These are phyloP conservation scores for Pleurotus eryngii DNA, from an alignment of 768 basidiomycete genomes.

Conservation along the genomic window DNA sequence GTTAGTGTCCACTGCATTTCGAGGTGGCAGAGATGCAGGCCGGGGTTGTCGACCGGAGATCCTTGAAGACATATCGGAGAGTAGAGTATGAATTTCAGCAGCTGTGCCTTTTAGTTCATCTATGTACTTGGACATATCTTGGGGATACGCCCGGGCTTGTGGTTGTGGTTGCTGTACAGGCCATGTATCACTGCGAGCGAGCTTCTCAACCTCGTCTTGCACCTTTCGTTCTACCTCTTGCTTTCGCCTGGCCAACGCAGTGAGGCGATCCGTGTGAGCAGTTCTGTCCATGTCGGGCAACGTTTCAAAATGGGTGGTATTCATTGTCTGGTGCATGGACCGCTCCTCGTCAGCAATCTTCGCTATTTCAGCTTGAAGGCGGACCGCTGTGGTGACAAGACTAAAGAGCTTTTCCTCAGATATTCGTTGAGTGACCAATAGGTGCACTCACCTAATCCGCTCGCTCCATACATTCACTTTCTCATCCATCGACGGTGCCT, in stretches of 20 bases:
- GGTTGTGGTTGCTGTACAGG: neutral
- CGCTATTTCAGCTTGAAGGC: slow-evolving; percentile 1
- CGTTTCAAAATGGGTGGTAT: neutral
- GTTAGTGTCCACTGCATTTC: neutral
- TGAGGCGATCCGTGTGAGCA: neutral
- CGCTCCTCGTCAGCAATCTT: neutral
- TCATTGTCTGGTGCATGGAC: neutral
- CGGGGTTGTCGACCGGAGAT: neutral
- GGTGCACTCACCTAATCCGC: neutral
- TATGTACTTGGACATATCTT: neutral
- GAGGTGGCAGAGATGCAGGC: neutral
- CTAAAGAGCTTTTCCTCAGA: neutral
- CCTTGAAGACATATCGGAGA: neutral
- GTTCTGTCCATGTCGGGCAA: neutral
- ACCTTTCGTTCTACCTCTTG: neutral
- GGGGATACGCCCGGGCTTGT: neutral
- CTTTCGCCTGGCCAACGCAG: neutral
- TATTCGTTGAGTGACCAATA: too few species aligned
- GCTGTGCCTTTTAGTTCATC: slow-evolving; percentile 3
- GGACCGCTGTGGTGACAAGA: neutral
- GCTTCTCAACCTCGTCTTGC: neutral
- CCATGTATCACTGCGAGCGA: neutral
- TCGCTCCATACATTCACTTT: neutral
- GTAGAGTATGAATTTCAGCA: neutral
- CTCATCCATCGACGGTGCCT: neutral